Conservation (phyloP, 1,284 basidiomycete species). For the Volvariella volvacea region DNA sequence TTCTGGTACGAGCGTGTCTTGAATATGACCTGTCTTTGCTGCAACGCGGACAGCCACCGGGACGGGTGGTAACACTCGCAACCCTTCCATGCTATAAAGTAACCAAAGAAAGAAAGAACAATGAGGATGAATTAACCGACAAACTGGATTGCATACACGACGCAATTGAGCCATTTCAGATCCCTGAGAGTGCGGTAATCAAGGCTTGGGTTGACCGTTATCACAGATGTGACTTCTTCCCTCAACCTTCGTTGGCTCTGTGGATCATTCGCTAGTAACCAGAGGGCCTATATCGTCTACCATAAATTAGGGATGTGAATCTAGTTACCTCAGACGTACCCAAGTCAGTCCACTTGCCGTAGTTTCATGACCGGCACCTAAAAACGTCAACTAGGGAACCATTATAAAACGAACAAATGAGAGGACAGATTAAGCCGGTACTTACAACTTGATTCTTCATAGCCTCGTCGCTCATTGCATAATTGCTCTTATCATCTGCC, state of each 20-base stretch:
- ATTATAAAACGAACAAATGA: slow-evolving; percentile 3
- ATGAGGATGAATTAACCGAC: background rate
- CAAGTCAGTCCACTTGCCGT: slow-evolving; percentile 41
- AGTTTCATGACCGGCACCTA: slow-evolving; percentile 47
- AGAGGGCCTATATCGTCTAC: slow-evolving; percentile 15
- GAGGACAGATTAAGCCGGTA: slow-evolving; percentile 6
- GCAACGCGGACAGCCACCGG: slow-evolving; percentile 40
- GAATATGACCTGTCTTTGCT: slow-evolving; percentile 34
- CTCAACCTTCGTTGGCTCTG: slow-evolving; percentile 33
- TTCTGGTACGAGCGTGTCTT: slow-evolving; percentile 38
- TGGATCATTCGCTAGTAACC: slow-evolving; percentile 22
- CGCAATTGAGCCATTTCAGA: slow-evolving; percentile 38
- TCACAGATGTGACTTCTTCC: slow-evolving; percentile 31
- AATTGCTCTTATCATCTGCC: slow-evolving; percentile 20
- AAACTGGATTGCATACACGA: slow-evolving; percentile 28
- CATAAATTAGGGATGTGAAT: background rate
- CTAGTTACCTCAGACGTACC: slow-evolving; percentile 19
- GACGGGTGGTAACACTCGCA: slow-evolving; percentile 38
- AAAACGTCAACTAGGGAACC: slow-evolving; percentile 34
- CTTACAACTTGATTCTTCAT: slow-evolving; percentile 46
- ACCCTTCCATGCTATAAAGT: slow-evolving; percentile 21
- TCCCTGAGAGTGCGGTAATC: slow-evolving; percentile 41
- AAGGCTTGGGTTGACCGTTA: slow-evolving; percentile 28
- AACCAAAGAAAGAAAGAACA: slow-evolving; percentile 3
- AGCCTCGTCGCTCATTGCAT: slow-evolving; percentile 36